Evolutionary conservation across 164 flowering plant genomes (phyloP), one percentile per base, ranked within the genome.

Genomic region (Platanus orientalis): DNA sequence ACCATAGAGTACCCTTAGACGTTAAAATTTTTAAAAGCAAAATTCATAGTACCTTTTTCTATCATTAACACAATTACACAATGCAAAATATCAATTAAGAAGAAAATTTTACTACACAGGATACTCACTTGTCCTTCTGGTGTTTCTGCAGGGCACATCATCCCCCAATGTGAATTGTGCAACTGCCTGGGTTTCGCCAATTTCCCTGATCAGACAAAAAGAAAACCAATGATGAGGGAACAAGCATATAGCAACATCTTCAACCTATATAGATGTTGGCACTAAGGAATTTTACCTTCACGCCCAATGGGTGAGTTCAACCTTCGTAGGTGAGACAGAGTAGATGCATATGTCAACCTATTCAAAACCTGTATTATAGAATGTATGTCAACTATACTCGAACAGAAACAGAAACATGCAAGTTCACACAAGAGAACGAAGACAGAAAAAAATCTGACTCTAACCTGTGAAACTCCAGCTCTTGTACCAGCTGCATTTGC

Each of bases 121-220:
- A 62, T 23, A 42, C 53, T 68, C 56, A 89, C 98, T 70, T 92
- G 99, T 73, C 99, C 99, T 80, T 95, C 99, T 40, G 99, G 97
- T 9, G 99, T 95, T 81, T 95, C 97, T 39, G 99, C 97, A 51
- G 99, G 99, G 69, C 99, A 95, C 99, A 95, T 89, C 94, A 95
- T 95, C 58, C 99, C 99, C 99, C 97, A 95, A 56, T 92, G 98
- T 21, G 99, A 95, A 74, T 92, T 92, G 69, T 95, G 99, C 79
- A 95, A 67, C 76, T 95, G 99, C 27, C 98, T 75, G 10, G 99
- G 99, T 73, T 95, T 95, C 27, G 99, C 99, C 82, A 95, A 75
- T 73, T 92, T 95, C 51, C 99, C 99, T 88, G 77, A n/a, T 34
- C n/a, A 40, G 12, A 45, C 4, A n/a, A 49, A 11, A 56, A 19